Percentiles rank a stretch among this genome's conserved stretches.
Conservation (phyloP, 164 flowering plant species). For the Platanus orientalis region DNA sequence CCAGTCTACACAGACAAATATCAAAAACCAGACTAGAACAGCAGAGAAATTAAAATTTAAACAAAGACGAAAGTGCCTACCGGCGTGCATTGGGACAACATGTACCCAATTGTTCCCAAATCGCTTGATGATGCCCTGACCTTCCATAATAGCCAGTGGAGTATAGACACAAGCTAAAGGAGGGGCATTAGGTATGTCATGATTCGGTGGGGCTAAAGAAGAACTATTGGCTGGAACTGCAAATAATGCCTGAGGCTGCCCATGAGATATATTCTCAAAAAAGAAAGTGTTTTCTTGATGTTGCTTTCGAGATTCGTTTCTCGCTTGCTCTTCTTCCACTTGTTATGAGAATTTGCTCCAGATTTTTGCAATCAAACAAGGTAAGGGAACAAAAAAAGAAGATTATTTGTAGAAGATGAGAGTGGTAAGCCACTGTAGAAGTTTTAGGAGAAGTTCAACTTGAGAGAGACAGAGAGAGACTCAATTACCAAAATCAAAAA, state of each 20-base stretch:
- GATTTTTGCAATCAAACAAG: not conserved
- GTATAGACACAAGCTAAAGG: slow-evolving; percentile 43
- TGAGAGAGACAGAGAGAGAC: no score
- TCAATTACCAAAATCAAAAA: no score
- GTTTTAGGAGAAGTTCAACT: no score
- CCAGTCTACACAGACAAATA: slow-evolving; percentile 67
- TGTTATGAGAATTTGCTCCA: slow-evolving; percentile 34
- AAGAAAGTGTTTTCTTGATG: slow-evolving; percentile 5
- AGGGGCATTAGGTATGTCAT: slow-evolving; percentile 36
- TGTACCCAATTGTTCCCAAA: slow-evolving; percentile 46
- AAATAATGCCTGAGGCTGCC: not conserved
- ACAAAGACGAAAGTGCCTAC: slow-evolving; percentile 23
- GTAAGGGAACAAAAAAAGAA: no score
- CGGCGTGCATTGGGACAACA: slow-evolving; percentile 88
- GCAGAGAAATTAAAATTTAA: slow-evolving; percentile 9
- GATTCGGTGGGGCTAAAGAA: slow-evolving; percentile 31
- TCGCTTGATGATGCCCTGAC: slow-evolving; percentile 65
- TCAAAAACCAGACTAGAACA: not conserved
- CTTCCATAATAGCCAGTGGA: slow-evolving; percentile 75
- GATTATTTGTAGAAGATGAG: no score
- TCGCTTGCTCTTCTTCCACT: slow-evolving; percentile 62
- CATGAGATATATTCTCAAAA: not conserved
- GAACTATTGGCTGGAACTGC: slow-evolving; percentile 14
- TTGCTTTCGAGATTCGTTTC: slow-evolving; percentile 6
- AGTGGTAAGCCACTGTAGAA: no score